phyloP scores from a whole-genome alignment of 345 rosid species.

The Psidium friedrichsthalianum region DNA sequence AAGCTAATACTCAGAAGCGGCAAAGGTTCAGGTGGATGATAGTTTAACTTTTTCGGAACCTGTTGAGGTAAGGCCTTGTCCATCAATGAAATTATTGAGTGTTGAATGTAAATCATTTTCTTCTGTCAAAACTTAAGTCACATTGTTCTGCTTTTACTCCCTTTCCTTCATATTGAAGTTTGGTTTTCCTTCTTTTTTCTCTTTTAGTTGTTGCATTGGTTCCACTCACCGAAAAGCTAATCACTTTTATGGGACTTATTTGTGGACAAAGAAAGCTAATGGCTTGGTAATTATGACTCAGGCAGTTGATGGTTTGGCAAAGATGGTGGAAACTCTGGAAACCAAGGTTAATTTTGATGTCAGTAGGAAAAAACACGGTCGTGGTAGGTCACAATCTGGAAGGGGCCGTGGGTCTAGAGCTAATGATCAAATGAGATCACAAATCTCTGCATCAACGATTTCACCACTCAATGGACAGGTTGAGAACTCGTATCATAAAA shows the following conservation, averaged over 20 bases:
- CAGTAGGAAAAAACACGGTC: constrained; percentile 67
- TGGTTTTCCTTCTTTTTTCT: not conserved
- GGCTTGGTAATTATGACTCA: constrained; percentile 18
- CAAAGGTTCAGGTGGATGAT: constrained; percentile 49
- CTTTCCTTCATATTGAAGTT: not conserved
- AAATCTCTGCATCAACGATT: constrained; percentile 29
- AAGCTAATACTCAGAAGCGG: constrained; percentile 83
- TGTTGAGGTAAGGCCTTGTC: constrained; percentile 43
- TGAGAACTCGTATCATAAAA: constrained; percentile 60
- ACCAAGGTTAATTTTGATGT: constrained; percentile 43
- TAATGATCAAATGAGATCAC: constrained; percentile 51
- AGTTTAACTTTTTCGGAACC: constrained; percentile 31
- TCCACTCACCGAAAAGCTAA: not conserved
- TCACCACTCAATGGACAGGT: constrained; percentile 51
- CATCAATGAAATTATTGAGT: not conserved
- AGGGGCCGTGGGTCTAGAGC: constrained; percentile 86
- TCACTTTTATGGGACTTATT: not conserved
- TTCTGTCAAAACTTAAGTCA: not conserved
- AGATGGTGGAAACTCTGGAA: constrained; percentile 37
- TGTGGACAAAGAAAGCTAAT: not conserved
- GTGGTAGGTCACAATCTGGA: constrained; percentile 67
- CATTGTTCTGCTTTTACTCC: not conserved
- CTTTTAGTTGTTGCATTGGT: not conserved
- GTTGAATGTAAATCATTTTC: not conserved
- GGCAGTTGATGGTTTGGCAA: constrained; percentile 58